phyloP scores from a whole-genome alignment of 169 alveolate species.

The Plasmodium gonderi region DNA sequence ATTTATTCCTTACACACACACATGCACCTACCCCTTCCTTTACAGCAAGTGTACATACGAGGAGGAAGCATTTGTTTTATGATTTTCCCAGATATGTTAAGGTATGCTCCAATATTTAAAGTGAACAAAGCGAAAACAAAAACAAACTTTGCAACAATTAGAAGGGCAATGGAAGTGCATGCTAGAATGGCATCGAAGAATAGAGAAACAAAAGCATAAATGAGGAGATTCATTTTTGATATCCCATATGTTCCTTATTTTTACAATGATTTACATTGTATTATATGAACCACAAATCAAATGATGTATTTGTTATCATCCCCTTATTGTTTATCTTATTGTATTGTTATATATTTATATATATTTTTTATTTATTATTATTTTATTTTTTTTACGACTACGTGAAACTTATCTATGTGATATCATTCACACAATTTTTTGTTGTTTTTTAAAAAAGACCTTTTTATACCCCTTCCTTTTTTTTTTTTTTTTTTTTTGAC shows the following conservation, averaged over 20 bases:
- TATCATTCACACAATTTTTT: neutral
- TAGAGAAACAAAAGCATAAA: constrained; percentile 36
- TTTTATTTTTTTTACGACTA: no score
- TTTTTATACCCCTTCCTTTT: neutral
- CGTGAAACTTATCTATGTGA: constrained; percentile 55
- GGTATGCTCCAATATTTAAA: constrained; percentile 99
- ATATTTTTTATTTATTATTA: no score
- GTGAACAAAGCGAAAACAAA: constrained; percentile 82
- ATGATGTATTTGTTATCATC: neutral
- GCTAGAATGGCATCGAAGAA: constrained; percentile 81
- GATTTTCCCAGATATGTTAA: constrained; percentile 98
- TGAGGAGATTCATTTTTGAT: neutral
- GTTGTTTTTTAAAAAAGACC: neutral
- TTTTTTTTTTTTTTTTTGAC: neutral
- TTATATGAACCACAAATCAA: neutral
- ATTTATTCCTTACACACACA: neutral
- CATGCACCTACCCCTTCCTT: neutral
- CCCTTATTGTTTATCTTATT: neutral
- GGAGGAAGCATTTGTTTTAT: constrained; percentile 96
- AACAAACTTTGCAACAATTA: constrained; percentile 83
- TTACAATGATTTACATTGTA: no score
- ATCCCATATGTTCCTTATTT: no score
- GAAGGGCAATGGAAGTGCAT: constrained; percentile 83
- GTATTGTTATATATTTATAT: neutral
- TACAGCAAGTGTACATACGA: constrained; percentile 92